phyloP scores from a whole-genome alignment of 2,329 filamentous ascomycete genomes.

The Graphiopsis chlorocephala region DNA sequence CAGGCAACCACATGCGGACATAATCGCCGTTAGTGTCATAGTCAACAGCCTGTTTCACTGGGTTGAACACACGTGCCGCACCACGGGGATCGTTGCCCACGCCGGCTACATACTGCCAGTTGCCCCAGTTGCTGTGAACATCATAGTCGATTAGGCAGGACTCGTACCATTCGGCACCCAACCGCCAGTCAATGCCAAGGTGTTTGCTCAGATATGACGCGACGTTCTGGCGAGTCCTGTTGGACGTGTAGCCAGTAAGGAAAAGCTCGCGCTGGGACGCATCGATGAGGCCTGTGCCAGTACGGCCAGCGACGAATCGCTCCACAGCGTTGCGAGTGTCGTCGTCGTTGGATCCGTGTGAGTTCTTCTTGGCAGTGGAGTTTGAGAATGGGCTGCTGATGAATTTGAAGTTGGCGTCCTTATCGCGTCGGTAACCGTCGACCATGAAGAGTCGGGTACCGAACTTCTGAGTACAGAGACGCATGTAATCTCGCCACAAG shows the following conservation, averaged over 20 bases:
- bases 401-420: slow-evolving; percentile 33
- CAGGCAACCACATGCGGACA: slow-evolving; percentile 70
- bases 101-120: slow-evolving; percentile 79
- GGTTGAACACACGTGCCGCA: slow-evolving; percentile 73
- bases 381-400: slow-evolving; percentile 32
- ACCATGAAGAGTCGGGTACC: slow-evolving; percentile 61
- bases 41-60: slow-evolving; percentile 75
- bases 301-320: slow-evolving; percentile 64
- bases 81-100: slow-evolving; percentile 76
- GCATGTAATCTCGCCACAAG: slow-evolving; percentile 79
- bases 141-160: slow-evolving; percentile 73
- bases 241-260: slow-evolving; percentile 74
- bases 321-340: slow-evolving; percentile 42
- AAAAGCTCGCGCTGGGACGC: slow-evolving; percentile 72
- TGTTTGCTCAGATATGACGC: slow-evolving; percentile 72
- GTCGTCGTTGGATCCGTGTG: slow-evolving; percentile 44
- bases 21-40: slow-evolving; percentile 71
- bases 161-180: slow-evolving; percentile 82
- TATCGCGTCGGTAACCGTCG: slow-evolving; percentile 59
- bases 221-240: slow-evolving; percentile 73
- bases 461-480: slow-evolving; percentile 70
- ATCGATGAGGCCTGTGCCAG: slow-evolving; percentile 74
- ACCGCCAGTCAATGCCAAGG: slow-evolving; percentile 72
- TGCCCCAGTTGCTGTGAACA: slow-evolving; percentile 72
- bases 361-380: slow-evolving; percentile 40